A percentile compares a stretch with the other conserved stretches of the same genome.
phyloP scores from a whole-genome alignment of 2,329 filamentous ascomycete species.

The Penicillium nordicum region DNA sequence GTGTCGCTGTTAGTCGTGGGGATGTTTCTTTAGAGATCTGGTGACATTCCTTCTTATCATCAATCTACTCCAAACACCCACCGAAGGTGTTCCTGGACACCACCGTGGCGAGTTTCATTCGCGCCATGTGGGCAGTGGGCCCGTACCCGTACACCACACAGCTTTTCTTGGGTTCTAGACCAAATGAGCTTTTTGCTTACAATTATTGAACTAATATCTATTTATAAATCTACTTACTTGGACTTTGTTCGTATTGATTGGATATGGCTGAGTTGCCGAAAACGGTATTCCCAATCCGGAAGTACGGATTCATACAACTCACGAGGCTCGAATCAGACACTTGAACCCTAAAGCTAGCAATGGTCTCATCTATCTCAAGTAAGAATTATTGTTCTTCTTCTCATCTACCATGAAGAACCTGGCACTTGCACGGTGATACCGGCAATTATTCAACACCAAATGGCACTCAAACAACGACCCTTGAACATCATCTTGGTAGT shows the following conservation, averaged over 20 bases:
- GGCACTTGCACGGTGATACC: neutral
- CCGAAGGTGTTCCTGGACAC: neutral
- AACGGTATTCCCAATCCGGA: slow-evolving; percentile 6
- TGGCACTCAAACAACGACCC: neutral
- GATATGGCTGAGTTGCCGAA: neutral
- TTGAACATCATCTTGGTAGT: neutral
- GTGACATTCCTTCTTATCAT: too few species aligned
- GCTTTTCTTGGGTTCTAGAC: neutral
- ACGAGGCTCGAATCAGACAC: neutral
- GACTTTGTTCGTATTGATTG: neutral
- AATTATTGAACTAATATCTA: neutral
- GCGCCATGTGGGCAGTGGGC: neutral
- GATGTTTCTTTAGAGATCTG: neutral
- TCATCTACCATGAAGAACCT: neutral
- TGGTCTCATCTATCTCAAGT: neutral
- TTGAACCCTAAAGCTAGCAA: neutral
- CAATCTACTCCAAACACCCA: neutral
- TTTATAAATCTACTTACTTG: neutral
- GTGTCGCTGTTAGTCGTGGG: neutral
- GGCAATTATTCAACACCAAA: neutral
- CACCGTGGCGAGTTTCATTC: neutral
- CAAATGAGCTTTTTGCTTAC: neutral
- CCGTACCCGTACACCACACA: neutral
- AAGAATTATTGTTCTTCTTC: neutral
- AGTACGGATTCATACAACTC: neutral